Evolutionary conservation across 2,329 filamentous ascomycete species (phyloP).

Genomic region (Trichoderma cornu-damae): DNA sequence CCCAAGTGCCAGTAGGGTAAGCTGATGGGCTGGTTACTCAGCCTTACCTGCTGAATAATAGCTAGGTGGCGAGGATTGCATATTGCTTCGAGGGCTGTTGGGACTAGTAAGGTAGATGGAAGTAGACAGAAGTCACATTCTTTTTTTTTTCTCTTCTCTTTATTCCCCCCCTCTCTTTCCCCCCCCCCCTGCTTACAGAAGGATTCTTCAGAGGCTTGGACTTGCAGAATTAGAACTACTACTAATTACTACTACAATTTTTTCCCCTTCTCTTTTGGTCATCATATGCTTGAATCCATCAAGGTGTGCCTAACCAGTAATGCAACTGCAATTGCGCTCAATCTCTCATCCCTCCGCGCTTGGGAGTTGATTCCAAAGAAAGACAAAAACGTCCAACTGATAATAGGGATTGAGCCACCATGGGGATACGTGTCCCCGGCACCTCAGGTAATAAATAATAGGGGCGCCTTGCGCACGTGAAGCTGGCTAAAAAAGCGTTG

Average conservation of each 20-base stretch:
- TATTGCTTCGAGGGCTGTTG: not conserved
- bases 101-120: not conserved
- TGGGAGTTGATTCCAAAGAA: too few relatives aligned
- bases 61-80: not conserved
- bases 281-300: not conserved
- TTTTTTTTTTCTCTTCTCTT: not conserved
- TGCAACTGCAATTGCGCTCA: not conserved
- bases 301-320: not conserved
- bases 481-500: not conserved
- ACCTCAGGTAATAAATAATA: not conserved
- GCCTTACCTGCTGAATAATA: constrained; percentile 11
- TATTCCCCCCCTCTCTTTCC: too few relatives aligned
- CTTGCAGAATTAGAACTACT: not conserved
- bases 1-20: constrained; percentile 4
- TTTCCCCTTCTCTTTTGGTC: not conserved
- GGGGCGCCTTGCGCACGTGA: constrained; percentile 1
- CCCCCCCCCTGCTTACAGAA: not conserved
- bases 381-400: not conserved
- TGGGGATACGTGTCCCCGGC: not conserved
- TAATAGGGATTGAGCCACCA: not conserved
- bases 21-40: constrained; percentile 16
- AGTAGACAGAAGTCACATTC: constrained; percentile 5
- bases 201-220: not conserved
- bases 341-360: not conserved
- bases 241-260: not conserved